phyloP scores from a whole-genome alignment of 208 protist species.

The Leishmania aethiopica region DNA sequence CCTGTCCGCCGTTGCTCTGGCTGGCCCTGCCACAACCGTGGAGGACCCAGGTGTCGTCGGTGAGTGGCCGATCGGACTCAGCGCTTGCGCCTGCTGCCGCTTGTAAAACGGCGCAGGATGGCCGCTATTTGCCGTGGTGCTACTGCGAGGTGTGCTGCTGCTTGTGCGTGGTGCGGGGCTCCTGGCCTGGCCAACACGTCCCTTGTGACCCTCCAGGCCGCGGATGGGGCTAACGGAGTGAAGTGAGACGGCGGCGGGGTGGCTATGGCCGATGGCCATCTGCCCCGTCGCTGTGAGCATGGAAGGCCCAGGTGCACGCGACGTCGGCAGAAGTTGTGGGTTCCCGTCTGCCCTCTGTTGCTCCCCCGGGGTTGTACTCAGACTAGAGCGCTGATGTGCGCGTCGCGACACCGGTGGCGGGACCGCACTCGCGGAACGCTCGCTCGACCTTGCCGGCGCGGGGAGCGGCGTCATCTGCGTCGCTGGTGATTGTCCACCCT shows the following conservation, averaged over 20 bases:
- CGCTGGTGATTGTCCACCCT: neutral
- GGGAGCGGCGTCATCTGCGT: too few species aligned
- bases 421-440: neutral
- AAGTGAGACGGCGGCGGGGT: neutral
- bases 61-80: neutral
- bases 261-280: neutral
- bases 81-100: slow-evolving; percentile 22
- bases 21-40: neutral
- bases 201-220: neutral
- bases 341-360: neutral
- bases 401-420: slow-evolving; percentile 11
- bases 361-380: slow-evolving; percentile 3
- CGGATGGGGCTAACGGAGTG: neutral
- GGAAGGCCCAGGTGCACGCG: neutral
- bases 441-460: neutral
- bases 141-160: neutral
- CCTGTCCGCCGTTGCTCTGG: neutral
- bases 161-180: neutral
- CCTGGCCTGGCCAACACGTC: neutral
- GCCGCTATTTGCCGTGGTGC: neutral
- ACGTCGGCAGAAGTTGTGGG: slow-evolving; percentile 1
- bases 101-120: slow-evolving; percentile 4
- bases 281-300: neutral
- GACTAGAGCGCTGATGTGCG: slow-evolving; percentile 4
- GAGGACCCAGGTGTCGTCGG: neutral